Evolutionary conservation across 306 rosid genomes (phyloP), one percentile per base, ranked within the genome.

Genomic region (Calophaca sinica): DNA sequence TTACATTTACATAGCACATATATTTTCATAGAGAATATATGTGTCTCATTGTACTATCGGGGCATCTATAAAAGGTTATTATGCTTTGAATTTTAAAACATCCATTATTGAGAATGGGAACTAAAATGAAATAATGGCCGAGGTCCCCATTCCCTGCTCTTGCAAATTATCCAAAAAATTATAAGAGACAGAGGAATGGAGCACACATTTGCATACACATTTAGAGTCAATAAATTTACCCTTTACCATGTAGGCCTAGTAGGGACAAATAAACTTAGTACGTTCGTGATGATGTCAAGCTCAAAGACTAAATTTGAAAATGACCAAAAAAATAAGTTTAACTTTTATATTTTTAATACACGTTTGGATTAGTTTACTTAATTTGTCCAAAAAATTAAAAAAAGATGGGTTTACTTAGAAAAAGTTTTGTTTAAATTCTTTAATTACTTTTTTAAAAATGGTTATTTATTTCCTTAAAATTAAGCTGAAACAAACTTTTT

Each of bases 1-100:
- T 53, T 28, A 38, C 76, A 46, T 77, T 58, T 57, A 76, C 39
- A 60, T 76, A 44, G 14, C 62, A 49, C 50, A 39, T 54, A 55
- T 58, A 54, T 74, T 48, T n/a, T 70, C 46, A 68, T 83, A 64
- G 54, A 83, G 81, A 76, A 76, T 76, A 57, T 70, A 49, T 36
- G 26, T 62, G 81, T 49, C 74, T 69, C 67, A 68, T 38, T 12
- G 79, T 49, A 70, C 80, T 79, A 80, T 70, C 82, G 51, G 79
- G 78, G 62, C 73, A 76, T 65, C n/a, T 59, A 75, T 26, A 84
- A 44, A 61, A 51, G 82, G 52, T 26, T 41, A 58, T n/a, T 52
- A 66, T 38, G 32, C 20, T 70, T 80, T 84, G 4, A 77, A 68
- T 76, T 77, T 77, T 67, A 8, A 73, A 73, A 54, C 26, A 44